Evolutionary conservation across 768 basidiomycete genomes (phyloP).

Genomic region (Termitomyces titanicus): DNA sequence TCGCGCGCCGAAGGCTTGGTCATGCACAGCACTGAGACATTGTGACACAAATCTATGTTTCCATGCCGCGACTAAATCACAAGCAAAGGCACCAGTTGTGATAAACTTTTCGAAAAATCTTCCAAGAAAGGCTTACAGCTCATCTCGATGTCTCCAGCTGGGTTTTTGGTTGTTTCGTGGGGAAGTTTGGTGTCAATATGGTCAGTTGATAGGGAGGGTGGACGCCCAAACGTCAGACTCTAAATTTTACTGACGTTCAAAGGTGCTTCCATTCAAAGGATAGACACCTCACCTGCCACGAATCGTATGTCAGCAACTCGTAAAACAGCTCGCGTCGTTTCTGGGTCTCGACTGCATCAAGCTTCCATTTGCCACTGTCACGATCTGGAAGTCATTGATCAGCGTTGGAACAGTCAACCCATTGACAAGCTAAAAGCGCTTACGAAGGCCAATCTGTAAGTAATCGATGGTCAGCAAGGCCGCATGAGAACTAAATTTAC

Average conservation of each 20-base stretch:
- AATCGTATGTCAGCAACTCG: slow-evolving; percentile 65
- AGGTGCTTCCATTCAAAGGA: background rate
- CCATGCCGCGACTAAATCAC: slow-evolving; percentile 55
- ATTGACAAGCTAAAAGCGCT: slow-evolving; percentile 24
- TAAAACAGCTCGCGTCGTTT: slow-evolving; percentile 59
- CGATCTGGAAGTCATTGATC: slow-evolving; percentile 42
- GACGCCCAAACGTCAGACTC: slow-evolving; percentile 71
- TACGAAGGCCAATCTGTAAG: slow-evolving; percentile 62
- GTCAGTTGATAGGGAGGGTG: slow-evolving; percentile 56
- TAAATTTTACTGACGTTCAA: slow-evolving; percentile 20
- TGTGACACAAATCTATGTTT: slow-evolving; percentile 64
- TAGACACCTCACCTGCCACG: slow-evolving; percentile 54
- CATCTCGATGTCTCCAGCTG: slow-evolving; percentile 55
- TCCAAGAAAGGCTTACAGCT: slow-evolving; percentile 41
- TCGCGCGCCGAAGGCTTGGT: slow-evolving; percentile 64
- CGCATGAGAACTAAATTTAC: slow-evolving; percentile 17
- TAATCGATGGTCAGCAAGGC: slow-evolving; percentile 12
- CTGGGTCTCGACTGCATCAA: slow-evolving; percentile 51
- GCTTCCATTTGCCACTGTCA: slow-evolving; percentile 64
- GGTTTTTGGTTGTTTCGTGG: slow-evolving; percentile 39
- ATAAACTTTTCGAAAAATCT: background rate
- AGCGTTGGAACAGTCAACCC: background rate
- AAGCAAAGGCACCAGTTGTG: background rate
- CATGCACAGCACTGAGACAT: slow-evolving; percentile 61
- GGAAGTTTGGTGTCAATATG: slow-evolving; percentile 58